phyloP scores from a whole-genome alignment of 2,329 filamentous ascomycete species.

The Acarospora socialis region DNA sequence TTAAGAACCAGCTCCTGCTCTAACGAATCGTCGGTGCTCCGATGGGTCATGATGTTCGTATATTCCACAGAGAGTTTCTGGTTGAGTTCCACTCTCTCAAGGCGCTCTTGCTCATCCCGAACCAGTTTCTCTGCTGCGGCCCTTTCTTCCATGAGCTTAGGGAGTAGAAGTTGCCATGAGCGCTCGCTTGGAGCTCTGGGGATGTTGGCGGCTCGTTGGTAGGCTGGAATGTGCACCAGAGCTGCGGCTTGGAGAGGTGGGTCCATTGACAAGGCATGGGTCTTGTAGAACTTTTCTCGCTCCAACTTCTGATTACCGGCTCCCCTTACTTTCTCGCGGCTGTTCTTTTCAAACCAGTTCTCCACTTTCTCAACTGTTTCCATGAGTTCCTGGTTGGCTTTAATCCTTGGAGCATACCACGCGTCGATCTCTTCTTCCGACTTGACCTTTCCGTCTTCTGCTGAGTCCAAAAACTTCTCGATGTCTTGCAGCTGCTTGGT shows the following conservation, averaged over 20 bases:
- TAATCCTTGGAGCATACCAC: constrained; percentile 3
- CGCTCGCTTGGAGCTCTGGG: constrained; percentile 14
- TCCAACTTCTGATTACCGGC: too few species aligned
- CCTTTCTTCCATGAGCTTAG: constrained; percentile 17
- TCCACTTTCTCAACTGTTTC: constrained; percentile 8
- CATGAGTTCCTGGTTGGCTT: constrained; percentile 4
- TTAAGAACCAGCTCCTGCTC: constrained; percentile 17
- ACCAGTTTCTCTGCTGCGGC: constrained; percentile 15
- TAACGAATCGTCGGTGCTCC: constrained; percentile 4
- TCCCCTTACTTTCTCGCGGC: too few species aligned
- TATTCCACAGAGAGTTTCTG: constrained; percentile 7
- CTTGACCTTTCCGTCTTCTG: neutral
- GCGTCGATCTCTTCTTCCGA: constrained; percentile 6
- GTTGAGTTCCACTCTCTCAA: constrained; percentile 5
- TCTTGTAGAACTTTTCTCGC: constrained; percentile 1
- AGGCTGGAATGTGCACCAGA: constrained; percentile 5
- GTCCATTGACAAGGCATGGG: constrained; percentile 4
- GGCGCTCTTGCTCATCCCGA: constrained; percentile 4
- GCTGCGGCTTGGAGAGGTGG: neutral
- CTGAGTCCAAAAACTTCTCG: neutral
- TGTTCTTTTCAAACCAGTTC: too few species aligned
- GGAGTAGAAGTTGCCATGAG: constrained; percentile 17
- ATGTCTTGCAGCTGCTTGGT: neutral
- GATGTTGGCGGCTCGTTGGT: constrained; percentile 4
- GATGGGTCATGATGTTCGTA: constrained; percentile 10